Evolutionary conservation across 148 eudicot species (phyloP), one percentile per base, ranked within the genome.

Genomic region (Chenopodium album): DNA sequence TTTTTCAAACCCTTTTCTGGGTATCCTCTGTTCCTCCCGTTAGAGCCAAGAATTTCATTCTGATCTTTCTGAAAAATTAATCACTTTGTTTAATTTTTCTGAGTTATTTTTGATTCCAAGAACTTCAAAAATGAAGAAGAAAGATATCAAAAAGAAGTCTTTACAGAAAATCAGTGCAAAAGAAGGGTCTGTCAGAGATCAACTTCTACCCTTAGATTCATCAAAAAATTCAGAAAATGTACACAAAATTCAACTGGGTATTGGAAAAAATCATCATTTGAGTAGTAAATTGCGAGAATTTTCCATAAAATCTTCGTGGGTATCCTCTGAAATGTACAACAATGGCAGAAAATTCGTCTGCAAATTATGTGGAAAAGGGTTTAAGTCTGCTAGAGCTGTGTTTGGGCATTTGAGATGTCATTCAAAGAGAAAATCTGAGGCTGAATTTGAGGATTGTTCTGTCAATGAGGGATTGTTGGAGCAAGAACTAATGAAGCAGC

Each of bases 391-490:
- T 78, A 88, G 76, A 76, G 93, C 90, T 87, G 79, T 90, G 10
- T 80, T 85, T 60, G 92, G 88, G 64, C 96, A 92, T 64, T 87
- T 88, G 91, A 88, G 88, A 75, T 73, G 77, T 41, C 94, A 91
- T 67, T 81, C 90, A 0, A 71, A 46, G 62, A 56, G 67, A 34
- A 71, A 31, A 11, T 2, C 26, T 9, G 26, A 20, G 13, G 62
- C 8, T 20, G 26, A 62, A 7, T 23, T n/a, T n/a, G 26, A 22
- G 17, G 22, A 56, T 56, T 56, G 62, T 17, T 23, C 44, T 54
- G 50, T 56, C 14, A 50, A 56, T 23, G 85, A 70, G 6, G 44
- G 44, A 6, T 41, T 41, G 44, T 41, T 41, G 44, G 44, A 41
- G 44, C 44, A 41, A 16, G 62, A 17, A 13, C 62, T 56, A 17